phyloP scores from a whole-genome alignment of 345 rosid species.

The Gossypium bickii region DNA sequence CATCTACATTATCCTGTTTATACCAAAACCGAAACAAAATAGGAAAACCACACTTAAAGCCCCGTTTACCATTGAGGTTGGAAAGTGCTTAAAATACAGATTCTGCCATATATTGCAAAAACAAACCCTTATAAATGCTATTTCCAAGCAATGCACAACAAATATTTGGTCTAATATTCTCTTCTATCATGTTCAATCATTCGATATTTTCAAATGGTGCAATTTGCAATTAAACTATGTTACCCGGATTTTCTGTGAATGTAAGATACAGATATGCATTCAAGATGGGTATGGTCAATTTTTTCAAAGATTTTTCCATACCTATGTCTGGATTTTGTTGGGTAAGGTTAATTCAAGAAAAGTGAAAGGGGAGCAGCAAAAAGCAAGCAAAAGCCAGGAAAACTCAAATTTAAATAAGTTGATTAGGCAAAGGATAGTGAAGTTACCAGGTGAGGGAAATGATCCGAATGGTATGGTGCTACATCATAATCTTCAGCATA shows the following conservation, averaged over 20 bases:
- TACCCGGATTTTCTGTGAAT: too few relatives aligned
- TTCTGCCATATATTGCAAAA: not conserved
- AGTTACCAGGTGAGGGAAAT: slow-evolving; percentile 58
- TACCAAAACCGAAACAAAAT: too few relatives aligned
- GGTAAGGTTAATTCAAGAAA: too few relatives aligned
- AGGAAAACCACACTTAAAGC: too few relatives aligned
- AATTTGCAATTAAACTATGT: not conserved
- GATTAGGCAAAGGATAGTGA: not conserved
- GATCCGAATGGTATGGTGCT: slow-evolving; percentile 44
- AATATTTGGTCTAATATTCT: not conserved
- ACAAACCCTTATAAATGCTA: not conserved
- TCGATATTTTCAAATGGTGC: not conserved
- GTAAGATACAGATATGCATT: too few relatives aligned
- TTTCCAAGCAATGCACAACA: not conserved
- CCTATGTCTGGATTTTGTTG: too few relatives aligned
- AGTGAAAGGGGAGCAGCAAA: too few relatives aligned
- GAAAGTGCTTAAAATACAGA: not conserved
- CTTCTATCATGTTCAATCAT: not conserved
- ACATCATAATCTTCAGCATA: slow-evolving; percentile 51
- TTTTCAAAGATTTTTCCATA: too few relatives aligned
- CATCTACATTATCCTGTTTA: slow-evolving; percentile 54
- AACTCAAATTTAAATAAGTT: too few relatives aligned
- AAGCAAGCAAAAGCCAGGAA: too few relatives aligned
- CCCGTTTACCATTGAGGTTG: too few relatives aligned
- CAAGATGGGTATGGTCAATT: too few relatives aligned